Conservation (phyloP, 306 rosid genomes). For the Prunus armeniaca region DNA sequence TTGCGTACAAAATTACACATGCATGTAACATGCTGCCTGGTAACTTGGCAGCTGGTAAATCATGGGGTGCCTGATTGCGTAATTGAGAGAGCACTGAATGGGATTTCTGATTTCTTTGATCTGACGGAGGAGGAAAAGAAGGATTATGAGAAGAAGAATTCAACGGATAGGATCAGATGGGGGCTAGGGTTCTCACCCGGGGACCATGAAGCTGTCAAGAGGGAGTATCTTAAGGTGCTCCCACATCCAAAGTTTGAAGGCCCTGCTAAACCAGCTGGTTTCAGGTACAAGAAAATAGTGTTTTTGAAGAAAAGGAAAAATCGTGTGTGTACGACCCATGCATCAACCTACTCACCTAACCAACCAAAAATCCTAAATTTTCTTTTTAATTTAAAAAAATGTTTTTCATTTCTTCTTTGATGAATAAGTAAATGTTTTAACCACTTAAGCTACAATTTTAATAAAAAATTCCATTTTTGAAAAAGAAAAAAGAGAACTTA, state of each 20-base stretch:
- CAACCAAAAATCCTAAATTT: too few relatives aligned
- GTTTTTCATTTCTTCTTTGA: too few relatives aligned
- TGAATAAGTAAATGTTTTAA: too few relatives aligned
- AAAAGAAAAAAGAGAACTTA: too few relatives aligned
- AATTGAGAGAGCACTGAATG: conserved; percentile 24
- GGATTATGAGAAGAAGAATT: conserved; percentile 9
- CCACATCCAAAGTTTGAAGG: conserved; percentile 28
- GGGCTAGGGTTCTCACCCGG: conserved; percentile 9
- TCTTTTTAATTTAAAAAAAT: too few relatives aligned
- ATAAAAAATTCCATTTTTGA: too few relatives aligned
- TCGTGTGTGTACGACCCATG: too few relatives aligned
- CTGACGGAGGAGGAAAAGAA: conserved; percentile 28
- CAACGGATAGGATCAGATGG: conserved; percentile 37
- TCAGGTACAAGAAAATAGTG: conserved; percentile 30
- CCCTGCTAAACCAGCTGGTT: conserved; percentile 18
- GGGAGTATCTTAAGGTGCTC: conserved; percentile 38
- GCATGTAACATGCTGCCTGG: background rate
- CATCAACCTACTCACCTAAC: too few relatives aligned
- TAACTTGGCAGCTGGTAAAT: conserved; percentile 32
- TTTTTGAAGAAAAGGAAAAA: background rate
- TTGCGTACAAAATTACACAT: background rate
- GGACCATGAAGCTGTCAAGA: conserved; percentile 24
- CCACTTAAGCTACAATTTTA: too few relatives aligned
- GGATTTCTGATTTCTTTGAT: conserved; percentile 36
- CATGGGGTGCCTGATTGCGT: conserved; percentile 33